phyloP scores from a whole-genome alignment of 805 yeast genomes.

The Naumovozyma dairenensis region DNA sequence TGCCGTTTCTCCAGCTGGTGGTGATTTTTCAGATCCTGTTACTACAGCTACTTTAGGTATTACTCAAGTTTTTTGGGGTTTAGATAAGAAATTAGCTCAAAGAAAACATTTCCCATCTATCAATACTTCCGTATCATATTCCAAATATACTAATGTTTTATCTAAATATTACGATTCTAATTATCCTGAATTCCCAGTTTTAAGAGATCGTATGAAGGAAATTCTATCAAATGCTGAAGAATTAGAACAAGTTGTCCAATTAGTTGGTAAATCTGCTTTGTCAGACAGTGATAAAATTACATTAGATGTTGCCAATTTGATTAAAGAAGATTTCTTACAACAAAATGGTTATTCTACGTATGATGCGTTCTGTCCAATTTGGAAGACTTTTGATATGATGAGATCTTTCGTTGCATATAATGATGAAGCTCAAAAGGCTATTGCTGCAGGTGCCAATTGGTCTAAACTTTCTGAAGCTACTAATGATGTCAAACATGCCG shows the following conservation, averaged over 20 bases:
- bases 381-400: slow-evolving; percentile 99
- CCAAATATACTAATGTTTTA: slow-evolving; percentile 86
- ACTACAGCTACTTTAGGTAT: slow-evolving; percentile 97
- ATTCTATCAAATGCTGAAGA: slow-evolving; percentile 95
- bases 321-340: slow-evolving; percentile 97
- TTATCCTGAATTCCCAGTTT: slow-evolving; percentile 83
- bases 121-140: slow-evolving; percentile 91
- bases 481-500: slow-evolving; percentile 82
- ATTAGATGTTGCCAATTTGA: slow-evolving; percentile 79
- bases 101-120: slow-evolving; percentile 99
- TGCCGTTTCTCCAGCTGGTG: slow-evolving; percentile 99
- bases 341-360: slow-evolving; percentile 98
- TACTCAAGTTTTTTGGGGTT: slow-evolving; percentile 99
- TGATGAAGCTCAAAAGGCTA: slow-evolving; percentile 97
- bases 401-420: slow-evolving; percentile 82
- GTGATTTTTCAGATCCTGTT: slow-evolving; percentile 99
- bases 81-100: slow-evolving; percentile 97
- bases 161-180: slow-evolving; percentile 74
- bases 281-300: slow-evolving; percentile 96
- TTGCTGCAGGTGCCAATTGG: slow-evolving; percentile 91
- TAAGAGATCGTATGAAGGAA: slow-evolving; percentile 89
- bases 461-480: slow-evolving; percentile 83
- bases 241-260: slow-evolving; percentile 96
- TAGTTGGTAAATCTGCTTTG: slow-evolving; percentile 96
- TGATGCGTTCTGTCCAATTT: slow-evolving; percentile 98